These are phyloP conservation scores for Solanum corneliomulleri DNA, from an alignment of 257 asterid species.

Conservation along the genomic window DNA sequence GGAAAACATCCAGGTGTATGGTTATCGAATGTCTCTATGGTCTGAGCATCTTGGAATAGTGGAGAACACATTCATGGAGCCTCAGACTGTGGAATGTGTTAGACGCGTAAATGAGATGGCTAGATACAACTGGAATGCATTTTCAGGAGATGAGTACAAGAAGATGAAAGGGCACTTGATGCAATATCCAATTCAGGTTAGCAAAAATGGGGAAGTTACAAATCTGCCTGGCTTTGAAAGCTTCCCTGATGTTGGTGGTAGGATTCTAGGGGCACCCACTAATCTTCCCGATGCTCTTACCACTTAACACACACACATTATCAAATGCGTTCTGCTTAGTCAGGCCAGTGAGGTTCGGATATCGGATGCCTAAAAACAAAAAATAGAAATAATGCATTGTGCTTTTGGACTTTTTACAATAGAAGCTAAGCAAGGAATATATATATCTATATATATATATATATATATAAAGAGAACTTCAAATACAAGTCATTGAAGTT, in stretches of 20 bases:
- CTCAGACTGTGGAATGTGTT: constrained; percentile 37
- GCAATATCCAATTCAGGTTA: constrained; percentile 43
- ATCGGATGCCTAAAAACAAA: neutral
- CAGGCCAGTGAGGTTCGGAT: neutral
- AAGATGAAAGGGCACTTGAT: constrained; percentile 59
- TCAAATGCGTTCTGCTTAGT: neutral
- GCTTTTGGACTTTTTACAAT: neutral
- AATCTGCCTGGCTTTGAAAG: constrained; percentile 45
- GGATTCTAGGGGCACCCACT: constrained; percentile 57
- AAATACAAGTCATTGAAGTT: neutral
- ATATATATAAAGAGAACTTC: neutral
- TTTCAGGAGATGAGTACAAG: constrained; percentile 28
- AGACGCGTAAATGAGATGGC: constrained; percentile 40
- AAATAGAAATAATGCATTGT: neutral
- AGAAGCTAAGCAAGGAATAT: neutral
- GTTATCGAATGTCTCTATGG: constrained; percentile 26
- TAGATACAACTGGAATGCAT: constrained; percentile 54
- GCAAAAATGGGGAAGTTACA: constrained; percentile 36
- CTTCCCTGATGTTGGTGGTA: constrained; percentile 74
- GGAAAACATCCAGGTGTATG: constrained; percentile 34
- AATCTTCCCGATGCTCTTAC: constrained; percentile 84
- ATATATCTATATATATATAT: too few species aligned
- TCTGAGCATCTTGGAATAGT: constrained; percentile 36
- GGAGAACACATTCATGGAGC: constrained; percentile 28
- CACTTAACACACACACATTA: constrained; percentile 16